Percentiles rank a stretch among this genome's conserved stretches.
Evolutionary conservation across 495 filamentous ascomycete genomes (phyloP).

Genomic region (Massariosphaeria phaeospora): DNA sequence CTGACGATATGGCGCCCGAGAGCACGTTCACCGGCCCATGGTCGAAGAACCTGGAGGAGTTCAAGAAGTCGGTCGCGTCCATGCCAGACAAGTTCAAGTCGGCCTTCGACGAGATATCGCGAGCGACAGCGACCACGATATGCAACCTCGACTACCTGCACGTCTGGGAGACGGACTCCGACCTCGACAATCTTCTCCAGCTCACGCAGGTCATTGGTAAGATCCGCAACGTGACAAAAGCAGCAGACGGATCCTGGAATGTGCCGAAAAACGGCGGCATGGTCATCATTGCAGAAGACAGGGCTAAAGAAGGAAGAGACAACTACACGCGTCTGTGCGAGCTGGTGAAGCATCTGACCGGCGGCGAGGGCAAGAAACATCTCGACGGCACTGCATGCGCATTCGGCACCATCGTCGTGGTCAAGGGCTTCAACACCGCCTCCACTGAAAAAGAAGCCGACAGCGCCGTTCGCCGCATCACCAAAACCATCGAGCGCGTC

Average conservation of each 20-base stretch:
- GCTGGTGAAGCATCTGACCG: constrained; percentile 6
- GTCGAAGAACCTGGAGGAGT: background rate
- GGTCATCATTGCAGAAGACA: constrained; percentile 5
- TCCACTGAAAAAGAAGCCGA: background rate
- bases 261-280: background rate
- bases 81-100: constrained; percentile 8
- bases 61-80: background rate
- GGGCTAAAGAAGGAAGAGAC: background rate
- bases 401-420: constrained; percentile 8
- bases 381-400: background rate
- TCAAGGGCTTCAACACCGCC: constrained; percentile 13
- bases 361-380: background rate
- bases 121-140: background rate
- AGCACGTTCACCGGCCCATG: constrained; percentile 21
- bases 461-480: constrained; percentile 1
- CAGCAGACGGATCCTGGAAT: background rate
- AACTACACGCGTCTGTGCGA: constrained; percentile 5
- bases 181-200: constrained; percentile 18
- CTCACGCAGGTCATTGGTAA: constrained; percentile 13
- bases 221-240: background rate
- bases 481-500: background rate
- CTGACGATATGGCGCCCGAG: no score
- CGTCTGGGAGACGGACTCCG: constrained; percentile 21
- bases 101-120: constrained; percentile 3
- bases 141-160: constrained; percentile 9